Base-by-base conservation (phyloP, 2,329 filamentous ascomycete genomes). In the Zymoseptoria pseudotritici region DNA sequence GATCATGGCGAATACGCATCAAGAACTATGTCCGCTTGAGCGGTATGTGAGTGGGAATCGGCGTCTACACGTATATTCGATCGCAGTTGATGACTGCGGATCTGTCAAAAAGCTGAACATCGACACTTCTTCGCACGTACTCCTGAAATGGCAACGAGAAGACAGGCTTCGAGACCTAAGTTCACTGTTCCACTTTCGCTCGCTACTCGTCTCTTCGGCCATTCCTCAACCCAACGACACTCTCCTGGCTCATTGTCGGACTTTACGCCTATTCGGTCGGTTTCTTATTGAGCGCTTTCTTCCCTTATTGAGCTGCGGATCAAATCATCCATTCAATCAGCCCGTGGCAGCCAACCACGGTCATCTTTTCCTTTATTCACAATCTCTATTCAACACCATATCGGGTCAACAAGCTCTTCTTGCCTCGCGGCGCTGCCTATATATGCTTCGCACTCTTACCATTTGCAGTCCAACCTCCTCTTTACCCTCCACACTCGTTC, bases 351-450 rank as follows among this genome's bases (percentile, higher is more conserved):
- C 52, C 52, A 29, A 53, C 52, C 52, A 53, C 22, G 24, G 22
- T 19, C 20, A 53, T 53, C 6, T 53, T 50, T 57, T 55, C 54
- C 57, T 58, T 59, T 60, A 53, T 60, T 51, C 53, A 22, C 26
- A 29, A 21, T 19, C 26, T 53, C 58, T 68, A 68, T 68, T 68
- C 65, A 67, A 36, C 54, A 59, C 65, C 59, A 59, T 21, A 57
- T 66, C 42, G 51, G 61, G 55, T 52, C 36, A 51, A 29, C 49
- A 46, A 9, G 46, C 31, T 46, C 13, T 36, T 53, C 20, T 11
- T 46, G 36, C 36, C 52, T 19, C 52, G 52, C 17, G 24, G 22
- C 11, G 22, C 36, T 19, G 6, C 56, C 53, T 54, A 59, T 55
- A 50, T 51, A 26, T 53, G 26, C 29, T 49, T 53, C 24, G 24